Base-by-base conservation (phyloP, 2,329 filamentous ascomycete genomes). In the Fusarium buharicum region DNA sequence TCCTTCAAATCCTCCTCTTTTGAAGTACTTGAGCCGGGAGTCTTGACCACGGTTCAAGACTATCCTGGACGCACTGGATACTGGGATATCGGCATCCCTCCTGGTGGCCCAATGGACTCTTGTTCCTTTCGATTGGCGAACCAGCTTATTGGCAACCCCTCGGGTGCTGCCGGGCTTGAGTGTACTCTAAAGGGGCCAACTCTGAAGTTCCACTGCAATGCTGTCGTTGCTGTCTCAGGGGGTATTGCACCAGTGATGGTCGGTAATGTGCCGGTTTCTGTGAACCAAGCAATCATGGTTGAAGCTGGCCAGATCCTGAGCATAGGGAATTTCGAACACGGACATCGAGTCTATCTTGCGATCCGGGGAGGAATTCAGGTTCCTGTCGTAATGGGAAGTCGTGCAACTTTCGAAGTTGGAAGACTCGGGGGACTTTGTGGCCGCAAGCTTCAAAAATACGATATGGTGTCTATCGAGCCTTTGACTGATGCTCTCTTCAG, bases 101-200 rank as follows among this genome's bases (percentile, higher is more conserved):
- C 73, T 1, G 72, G 74, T 1, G 79, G 79, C 0, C 78, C 79
- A 0, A 79, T 81, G 71, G 78, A 81, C 34, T 67, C 73, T 14
- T 70, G 72, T 11, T 76, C 75, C 0, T 73, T 74, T 38, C 63
- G 71, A 4, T 36, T 77, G 0, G 76, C 74, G 1, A 79, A 79
- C 37, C 53, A 69, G 4, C 61, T 78, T 0, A 75, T 77, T 0
- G 70, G 60, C 1, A 79, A 79, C 34, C 8, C 64, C 0, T 8
- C 55, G 1, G 61, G 66, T 3, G 67, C 66, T 0, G 71, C 76
- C 11, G 74, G 69, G 1, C 63, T 79, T 0, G 77, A 80, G 41
- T 73, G 72, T 27, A 77, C 75, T 2, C 41, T 75, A 0, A 55
- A 69, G 2, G 76, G 77, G 0, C 78, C 77, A 0, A 62, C 67